A percentile compares a stretch with the other conserved stretches of the same genome.
Conservation (phyloP, 805 yeast species). For the Monosporozyma aquatica region DNA sequence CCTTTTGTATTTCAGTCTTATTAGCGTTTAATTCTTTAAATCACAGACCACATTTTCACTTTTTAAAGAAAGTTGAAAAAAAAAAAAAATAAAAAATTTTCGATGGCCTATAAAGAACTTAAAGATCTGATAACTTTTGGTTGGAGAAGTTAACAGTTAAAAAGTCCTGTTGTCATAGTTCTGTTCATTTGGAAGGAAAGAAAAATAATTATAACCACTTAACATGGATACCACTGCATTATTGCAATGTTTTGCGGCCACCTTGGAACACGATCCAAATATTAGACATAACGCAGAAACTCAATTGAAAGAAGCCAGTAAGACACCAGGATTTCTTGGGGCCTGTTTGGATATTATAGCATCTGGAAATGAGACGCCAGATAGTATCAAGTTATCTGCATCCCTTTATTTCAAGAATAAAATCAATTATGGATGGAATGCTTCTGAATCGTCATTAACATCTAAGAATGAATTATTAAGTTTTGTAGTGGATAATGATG, state of each 20-base stretch:
- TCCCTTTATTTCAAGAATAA: constrained; percentile 79
- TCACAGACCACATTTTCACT: too few relatives aligned
- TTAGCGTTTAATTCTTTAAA: too few relatives aligned
- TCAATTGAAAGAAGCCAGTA: constrained; percentile 49
- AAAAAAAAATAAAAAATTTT: too few relatives aligned
- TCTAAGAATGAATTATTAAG: constrained; percentile 23
- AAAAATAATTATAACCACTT: too few relatives aligned
- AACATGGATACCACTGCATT: constrained; percentile 60
- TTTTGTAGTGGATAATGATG: constrained; percentile 48
- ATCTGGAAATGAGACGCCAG: constrained; percentile 38
- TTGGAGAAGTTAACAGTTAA: too few relatives aligned
- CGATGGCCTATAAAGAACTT: too few relatives aligned
- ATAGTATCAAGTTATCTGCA: constrained; percentile 55
- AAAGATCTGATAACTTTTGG: too few relatives aligned
- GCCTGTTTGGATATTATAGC: constrained; percentile 72
- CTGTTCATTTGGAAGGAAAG: too few relatives aligned
- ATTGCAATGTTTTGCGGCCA: constrained; percentile 69
- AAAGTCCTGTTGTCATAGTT: too few relatives aligned
- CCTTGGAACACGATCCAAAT: constrained; percentile 57
- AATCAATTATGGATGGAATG: constrained; percentile 54
- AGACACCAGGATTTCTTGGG: constrained; percentile 62
- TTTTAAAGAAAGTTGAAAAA: too few relatives aligned
- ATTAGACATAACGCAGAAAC: constrained; percentile 62
- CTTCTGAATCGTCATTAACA: constrained; percentile 10
- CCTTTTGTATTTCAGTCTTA: too few relatives aligned